These are phyloP conservation scores for Pyrenochaeta sp. DNA, from an alignment of 2,329 filamentous ascomycete genomes.

Conservation along the genomic window DNA sequence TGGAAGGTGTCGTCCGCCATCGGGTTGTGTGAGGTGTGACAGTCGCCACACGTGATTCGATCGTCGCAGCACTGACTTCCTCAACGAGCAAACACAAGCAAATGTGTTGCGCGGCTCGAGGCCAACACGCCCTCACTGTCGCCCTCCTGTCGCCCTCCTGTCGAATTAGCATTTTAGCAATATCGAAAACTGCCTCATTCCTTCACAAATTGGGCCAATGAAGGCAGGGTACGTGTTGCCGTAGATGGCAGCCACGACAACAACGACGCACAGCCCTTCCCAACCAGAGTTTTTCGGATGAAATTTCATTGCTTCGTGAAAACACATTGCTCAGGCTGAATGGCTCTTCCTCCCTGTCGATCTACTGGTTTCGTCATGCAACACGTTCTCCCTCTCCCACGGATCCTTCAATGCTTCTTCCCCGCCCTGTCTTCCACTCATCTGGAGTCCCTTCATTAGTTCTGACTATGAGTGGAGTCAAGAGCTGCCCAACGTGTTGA, in stretches of 20 bases:
- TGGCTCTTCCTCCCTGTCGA: conserved; percentile 1
- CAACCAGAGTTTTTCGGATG: conserved; percentile 6
- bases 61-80: not conserved
- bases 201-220: conserved; percentile 32
- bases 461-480: not conserved
- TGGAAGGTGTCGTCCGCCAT: conserved; percentile 1
- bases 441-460: conserved; percentile 1
- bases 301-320: not conserved
- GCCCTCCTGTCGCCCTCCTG: not conserved
- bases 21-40: not conserved
- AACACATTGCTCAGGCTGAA: conserved; percentile 14
- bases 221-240: conserved; percentile 38
- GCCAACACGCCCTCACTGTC: conserved; percentile 7
- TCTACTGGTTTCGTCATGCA: conserved; percentile 12
- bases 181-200: conserved; percentile 20
- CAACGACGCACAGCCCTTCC: conserved; percentile 20
- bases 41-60: not conserved
- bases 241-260: conserved; percentile 31
- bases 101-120: not conserved
- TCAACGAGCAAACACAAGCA: not conserved
- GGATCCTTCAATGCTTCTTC: conserved; percentile 10
- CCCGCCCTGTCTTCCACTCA: conserved; percentile 14
- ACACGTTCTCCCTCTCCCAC: conserved; percentile 14
- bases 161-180: not conserved
- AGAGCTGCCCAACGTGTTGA: conserved; percentile 4